A percentile compares a stretch with the other conserved stretches of the same genome.
phyloP scores from a whole-genome alignment of 2,329 filamentous ascomycete genomes.

The Grosmannia clavigera region DNA sequence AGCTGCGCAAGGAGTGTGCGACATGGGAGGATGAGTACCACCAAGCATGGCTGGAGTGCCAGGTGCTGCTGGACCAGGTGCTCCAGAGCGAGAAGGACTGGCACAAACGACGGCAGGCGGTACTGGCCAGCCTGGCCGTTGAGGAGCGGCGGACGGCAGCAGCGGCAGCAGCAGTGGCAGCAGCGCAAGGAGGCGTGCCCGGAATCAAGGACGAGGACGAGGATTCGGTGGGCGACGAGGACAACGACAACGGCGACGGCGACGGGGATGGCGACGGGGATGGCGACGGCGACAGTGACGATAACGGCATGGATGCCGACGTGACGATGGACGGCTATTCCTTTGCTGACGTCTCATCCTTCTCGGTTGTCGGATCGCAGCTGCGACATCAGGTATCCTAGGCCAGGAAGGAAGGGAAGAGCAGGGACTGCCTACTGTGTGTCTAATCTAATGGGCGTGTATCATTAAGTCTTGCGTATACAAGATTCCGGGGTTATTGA shows the following conservation, averaged over 20 bases:
- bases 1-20: conserved; percentile 52
- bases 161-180: conserved; percentile 22
- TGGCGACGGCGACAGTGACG: conserved; percentile 7
- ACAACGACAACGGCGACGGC: conserved; percentile 5
- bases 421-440: background rate
- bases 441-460: background rate
- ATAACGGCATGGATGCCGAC: conserved; percentile 9
- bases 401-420: background rate
- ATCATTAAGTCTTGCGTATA: background rate
- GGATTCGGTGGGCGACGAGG: conserved; percentile 3
- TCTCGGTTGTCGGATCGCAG: conserved; percentile 7
- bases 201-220: conserved; percentile 1
- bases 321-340: conserved; percentile 10
- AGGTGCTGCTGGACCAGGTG: conserved; percentile 63
- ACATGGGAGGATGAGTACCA: conserved; percentile 53
- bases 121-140: conserved; percentile 37
- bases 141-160: conserved; percentile 15
- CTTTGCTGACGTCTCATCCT: conserved; percentile 9
- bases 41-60: conserved; percentile 69
- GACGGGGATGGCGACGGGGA: background rate
- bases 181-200: background rate
- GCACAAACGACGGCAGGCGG: conserved; percentile 43
- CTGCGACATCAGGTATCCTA: conserved; percentile 9
- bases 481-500: background rate
- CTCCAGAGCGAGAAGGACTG: conserved; percentile 55